phyloP scores from a whole-genome alignment of 176 grass and related monocot genomes.

The Puya raimondii region DNA sequence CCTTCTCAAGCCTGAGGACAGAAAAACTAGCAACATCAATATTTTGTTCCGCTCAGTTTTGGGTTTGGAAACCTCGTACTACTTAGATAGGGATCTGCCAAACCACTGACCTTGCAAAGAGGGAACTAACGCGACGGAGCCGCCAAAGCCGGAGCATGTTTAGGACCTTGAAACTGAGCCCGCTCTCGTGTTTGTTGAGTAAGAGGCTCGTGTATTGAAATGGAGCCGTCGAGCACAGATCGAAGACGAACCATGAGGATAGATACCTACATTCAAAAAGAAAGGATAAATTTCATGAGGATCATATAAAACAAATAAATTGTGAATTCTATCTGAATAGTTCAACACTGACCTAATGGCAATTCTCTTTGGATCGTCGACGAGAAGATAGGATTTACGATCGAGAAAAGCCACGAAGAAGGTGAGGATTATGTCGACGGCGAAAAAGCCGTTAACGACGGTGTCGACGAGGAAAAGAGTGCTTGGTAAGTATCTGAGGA shows the following conservation, averaged over 20 bases:
- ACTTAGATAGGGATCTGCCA: neutral
- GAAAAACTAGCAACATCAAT: neutral
- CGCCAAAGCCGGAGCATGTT: slow-evolving; percentile 56
- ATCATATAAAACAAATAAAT: neutral
- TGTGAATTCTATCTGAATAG: too few relatives aligned
- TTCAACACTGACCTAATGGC: slow-evolving; percentile 29
- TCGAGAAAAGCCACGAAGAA: slow-evolving; percentile 68
- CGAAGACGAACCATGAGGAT: slow-evolving; percentile 64
- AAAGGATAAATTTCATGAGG: slow-evolving; percentile 5
- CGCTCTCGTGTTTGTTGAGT: slow-evolving; percentile 31
- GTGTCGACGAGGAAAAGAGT: slow-evolving; percentile 49
- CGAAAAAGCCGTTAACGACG: slow-evolving; percentile 54
- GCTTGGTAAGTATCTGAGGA: slow-evolving; percentile 52
- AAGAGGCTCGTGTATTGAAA: slow-evolving; percentile 46
- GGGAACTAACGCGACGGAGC: slow-evolving; percentile 44
- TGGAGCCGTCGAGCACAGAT: slow-evolving; percentile 50
- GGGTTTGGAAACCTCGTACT: neutral
- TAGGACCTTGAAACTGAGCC: slow-evolving; percentile 45
- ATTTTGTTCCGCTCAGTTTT: neutral
- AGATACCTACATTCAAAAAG: slow-evolving; percentile 34
- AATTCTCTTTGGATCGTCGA: slow-evolving; percentile 60
- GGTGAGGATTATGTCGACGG: slow-evolving; percentile 53
- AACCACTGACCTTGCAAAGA: slow-evolving; percentile 42
- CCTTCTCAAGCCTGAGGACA: slow-evolving; percentile 56
- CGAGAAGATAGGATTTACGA: slow-evolving; percentile 33